Base-by-base conservation (phyloP, 129 eudicot genomes). In the Ambrosia trifida region DNA sequence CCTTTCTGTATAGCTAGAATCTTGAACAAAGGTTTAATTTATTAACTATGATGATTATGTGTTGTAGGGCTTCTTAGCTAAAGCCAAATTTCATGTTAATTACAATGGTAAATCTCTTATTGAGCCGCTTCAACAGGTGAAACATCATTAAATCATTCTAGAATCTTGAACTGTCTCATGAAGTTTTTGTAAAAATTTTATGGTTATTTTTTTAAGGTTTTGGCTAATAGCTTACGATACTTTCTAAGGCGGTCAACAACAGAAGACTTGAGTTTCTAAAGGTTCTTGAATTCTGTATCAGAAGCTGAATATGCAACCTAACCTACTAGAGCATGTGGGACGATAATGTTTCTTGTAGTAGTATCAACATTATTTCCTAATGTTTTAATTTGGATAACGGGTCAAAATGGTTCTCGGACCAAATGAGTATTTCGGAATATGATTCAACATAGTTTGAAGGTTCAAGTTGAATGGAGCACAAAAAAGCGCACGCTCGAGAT, bases 101-200 rank as follows among this genome's bases (percentile, higher is more conserved):
- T 93, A 93, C 79, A 82, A 75, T 80, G 91, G 91, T 19, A 87
- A 85, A 78, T 85, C 98, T 16, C 81, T 89, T 28, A 83, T 82
- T 63, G 72, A 84, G 83, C 95, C 98, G 50, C 95, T 93, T 79
- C 95, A 89, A 77, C 96, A 89, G 98, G 98, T 91, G 70, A 79
- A 50, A 46, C 45, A 57, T 20, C 10, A 58, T 66, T 28, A 67
- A 14, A 46, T 51, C 66, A n/a, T n/a, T n/a, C 30, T 2, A 17
- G 49, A 73, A 32, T 58, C 43, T 16, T 75, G 33, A 18, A 28
- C 19, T 19, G 31, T 43, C 65, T 46, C 19, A 62, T 20, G 14
- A 45, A 28, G 3, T 14, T 57, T 35, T n/a, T 31, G 18, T 11
- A 58, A 49, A 70, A 64, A 35, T 33, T 17, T 59, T 13, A 63